Evolutionary conservation across 176 grass and related monocot genomes (phyloP), one percentile per base, ranked within the genome.

Genomic region (Typha latifolia): DNA sequence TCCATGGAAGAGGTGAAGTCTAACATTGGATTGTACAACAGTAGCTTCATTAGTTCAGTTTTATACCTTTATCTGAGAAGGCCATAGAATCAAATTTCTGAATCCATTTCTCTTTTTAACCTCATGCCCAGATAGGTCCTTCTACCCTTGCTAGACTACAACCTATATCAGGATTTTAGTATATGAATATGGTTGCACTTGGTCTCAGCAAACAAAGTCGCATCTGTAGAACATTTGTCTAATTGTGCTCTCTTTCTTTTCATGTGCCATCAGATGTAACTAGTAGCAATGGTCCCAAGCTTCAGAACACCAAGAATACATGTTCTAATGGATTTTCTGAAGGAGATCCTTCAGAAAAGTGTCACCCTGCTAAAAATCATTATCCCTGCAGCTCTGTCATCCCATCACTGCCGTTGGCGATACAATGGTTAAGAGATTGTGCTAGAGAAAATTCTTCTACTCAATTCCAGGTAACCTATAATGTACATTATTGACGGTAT

Each of bases 341-440:
- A 29, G 27, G 14, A 22, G 26, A 70, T 31, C 27, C 51, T 43
- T 56, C 1, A 20, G 68, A 70, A 32, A 70, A 37, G 27, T 37
- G 51, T 57, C 51, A 56, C 16, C 68, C 29, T 47, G 14, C 10
- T 14, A 15, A 14, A 34, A 56, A 55, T 27, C 26, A 56, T 57
- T 56, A 32, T 53, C 0, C 15, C n/a, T 15, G 14, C 24, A 70
- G 51, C 37, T 49, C 50, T 18, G 68, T 70, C 4, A 56, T 70
- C 22, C 49, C 68, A 43, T 57, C 68, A 12, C 29, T 70, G 15
- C 68, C 68, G 12, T 32, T 70, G 16, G 68, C 68, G 11, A 37
- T 70, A 70, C 53, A 37, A 34, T 57, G 68, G 68, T 70, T 70
- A 34, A 53, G 68, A 70, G 68, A 59, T 8, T 37, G 9, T 57